phyloP scores from a whole-genome alignment of 169 alveolate species.

The Plasmodium berghei region DNA sequence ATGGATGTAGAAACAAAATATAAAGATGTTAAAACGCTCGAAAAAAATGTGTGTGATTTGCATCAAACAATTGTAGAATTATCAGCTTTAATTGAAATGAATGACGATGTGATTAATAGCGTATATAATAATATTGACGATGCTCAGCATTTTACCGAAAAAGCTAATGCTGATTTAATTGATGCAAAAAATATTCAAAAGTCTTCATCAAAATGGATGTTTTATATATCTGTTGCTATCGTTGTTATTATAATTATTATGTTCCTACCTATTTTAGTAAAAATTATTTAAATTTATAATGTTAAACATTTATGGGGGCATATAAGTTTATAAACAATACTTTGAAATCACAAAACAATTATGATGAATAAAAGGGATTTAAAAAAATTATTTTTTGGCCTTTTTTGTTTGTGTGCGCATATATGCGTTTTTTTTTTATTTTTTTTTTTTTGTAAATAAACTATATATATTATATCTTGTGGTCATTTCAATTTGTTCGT shows the following conservation, averaged over 20 bases:
- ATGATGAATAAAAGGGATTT: neutral
- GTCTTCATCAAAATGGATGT: constrained; percentile 67
- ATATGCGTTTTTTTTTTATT: neutral
- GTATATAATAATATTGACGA: constrained; percentile 55
- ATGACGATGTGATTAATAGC: constrained; percentile 61
- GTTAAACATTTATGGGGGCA: neutral
- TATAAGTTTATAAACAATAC: neutral
- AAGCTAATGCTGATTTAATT: constrained; percentile 71
- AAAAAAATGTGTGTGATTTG: constrained; percentile 64
- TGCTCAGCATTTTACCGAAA: constrained; percentile 74
- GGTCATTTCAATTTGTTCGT: too few relatives aligned
- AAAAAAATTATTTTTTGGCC: neutral
- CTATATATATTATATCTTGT: too few relatives aligned
- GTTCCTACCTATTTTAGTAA: constrained; percentile 49
- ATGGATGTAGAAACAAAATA: constrained; percentile 72
- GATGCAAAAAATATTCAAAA: constrained; percentile 61
- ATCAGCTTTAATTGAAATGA: constrained; percentile 69
- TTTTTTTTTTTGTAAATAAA: neutral
- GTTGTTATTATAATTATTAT: constrained; percentile 33
- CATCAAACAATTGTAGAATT: constrained; percentile 72
- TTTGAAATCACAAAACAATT: neutral
- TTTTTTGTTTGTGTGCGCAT: neutral
- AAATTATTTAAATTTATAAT: neutral
- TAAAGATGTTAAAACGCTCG: constrained; percentile 72
- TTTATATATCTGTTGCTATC: constrained; percentile 41